Conservation (phyloP, 306 rosid species). For the Lotus japonicus region DNA sequence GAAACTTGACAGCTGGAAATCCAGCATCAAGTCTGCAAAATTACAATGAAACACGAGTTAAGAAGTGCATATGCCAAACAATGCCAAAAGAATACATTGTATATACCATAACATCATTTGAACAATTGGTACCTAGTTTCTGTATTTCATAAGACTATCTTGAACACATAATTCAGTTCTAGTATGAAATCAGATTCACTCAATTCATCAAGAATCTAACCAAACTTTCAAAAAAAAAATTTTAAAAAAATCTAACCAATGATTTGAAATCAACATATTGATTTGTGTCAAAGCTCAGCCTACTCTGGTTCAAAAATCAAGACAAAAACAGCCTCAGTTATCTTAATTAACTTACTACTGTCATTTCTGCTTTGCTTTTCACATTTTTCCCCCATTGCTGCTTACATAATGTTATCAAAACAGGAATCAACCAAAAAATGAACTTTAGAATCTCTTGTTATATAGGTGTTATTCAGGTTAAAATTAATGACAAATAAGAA, state of each 20-base stretch:
- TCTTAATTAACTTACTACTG: background rate
- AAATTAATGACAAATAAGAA: background rate
- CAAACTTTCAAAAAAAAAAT: no score
- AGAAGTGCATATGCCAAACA: conserved; percentile 9
- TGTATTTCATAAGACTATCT: background rate
- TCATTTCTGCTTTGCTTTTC: background rate
- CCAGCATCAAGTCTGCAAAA: conserved; percentile 60
- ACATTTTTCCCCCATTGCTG: background rate
- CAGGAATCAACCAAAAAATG: no score
- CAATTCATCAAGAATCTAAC: background rate
- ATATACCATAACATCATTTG: background rate
- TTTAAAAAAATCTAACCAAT: background rate
- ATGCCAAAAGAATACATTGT: background rate
- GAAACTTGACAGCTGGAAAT: conserved; percentile 60
- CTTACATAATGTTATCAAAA: background rate
- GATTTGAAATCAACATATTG: background rate
- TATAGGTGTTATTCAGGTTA: no score
- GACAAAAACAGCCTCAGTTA: background rate
- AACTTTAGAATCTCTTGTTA: no score
- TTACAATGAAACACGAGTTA: conserved; percentile 2
- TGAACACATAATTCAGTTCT: background rate
- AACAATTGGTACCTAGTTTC: background rate
- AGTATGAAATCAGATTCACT: background rate
- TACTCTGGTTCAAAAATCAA: background rate
- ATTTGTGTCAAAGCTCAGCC: background rate